phyloP scores from a whole-genome alignment of 352 stramenopile genomes.

The Phytophthora macrochlamydospora region DNA sequence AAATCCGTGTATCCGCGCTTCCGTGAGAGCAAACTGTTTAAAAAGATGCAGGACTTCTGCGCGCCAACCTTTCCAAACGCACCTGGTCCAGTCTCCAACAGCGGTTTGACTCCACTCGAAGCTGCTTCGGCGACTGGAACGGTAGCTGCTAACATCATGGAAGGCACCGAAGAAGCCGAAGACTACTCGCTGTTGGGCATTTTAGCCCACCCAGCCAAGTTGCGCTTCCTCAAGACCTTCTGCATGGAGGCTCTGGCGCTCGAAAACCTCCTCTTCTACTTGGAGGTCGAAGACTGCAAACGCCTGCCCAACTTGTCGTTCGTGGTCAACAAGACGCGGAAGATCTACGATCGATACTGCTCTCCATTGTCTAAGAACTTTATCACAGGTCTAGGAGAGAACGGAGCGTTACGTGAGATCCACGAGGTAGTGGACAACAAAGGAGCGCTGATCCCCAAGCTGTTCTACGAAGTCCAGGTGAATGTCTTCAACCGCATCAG shows the following conservation, averaged over 20 bases:
- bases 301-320: slow-evolving; percentile 82
- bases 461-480: slow-evolving; percentile 76
- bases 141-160: slow-evolving; percentile 20
- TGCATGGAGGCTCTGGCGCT: slow-evolving; percentile 83
- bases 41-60: slow-evolving; percentile 80
- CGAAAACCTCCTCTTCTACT: slow-evolving; percentile 85
- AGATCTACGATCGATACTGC: slow-evolving; percentile 85
- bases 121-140: slow-evolving; percentile 18
- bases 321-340: slow-evolving; percentile 75
- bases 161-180: slow-evolving; percentile 34
- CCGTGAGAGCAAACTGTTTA: slow-evolving; percentile 74
- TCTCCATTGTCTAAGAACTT: slow-evolving; percentile 48
- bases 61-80: slow-evolving; percentile 33
- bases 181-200: slow-evolving; percentile 69
- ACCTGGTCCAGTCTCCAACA: background rate
- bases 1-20: slow-evolving; percentile 81
- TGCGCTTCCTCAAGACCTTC: slow-evolving; percentile 87
- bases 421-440: slow-evolving; percentile 54
- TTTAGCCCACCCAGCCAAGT: slow-evolving; percentile 72
- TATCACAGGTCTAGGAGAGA: slow-evolving; percentile 41
- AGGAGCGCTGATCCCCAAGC: slow-evolving; percentile 53
- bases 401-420: slow-evolving; percentile 45
- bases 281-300: slow-evolving; percentile 88
- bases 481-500: slow-evolving; percentile 64
- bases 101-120: slow-evolving; percentile 9